Conservation (phyloP, 1,139 yeast species). For the Suhomyces guaymorum region DNA sequence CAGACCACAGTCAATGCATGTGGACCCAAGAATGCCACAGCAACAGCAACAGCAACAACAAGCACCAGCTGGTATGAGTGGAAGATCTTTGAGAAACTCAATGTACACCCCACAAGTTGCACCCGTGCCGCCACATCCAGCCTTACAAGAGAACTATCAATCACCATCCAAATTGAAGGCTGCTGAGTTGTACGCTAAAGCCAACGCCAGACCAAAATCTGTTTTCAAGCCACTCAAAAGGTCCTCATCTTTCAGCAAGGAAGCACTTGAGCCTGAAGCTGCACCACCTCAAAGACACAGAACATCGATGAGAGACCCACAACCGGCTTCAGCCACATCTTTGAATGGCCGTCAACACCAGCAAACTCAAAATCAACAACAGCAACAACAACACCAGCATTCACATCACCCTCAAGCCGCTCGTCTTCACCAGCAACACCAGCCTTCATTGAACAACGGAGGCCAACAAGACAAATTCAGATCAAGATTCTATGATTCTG, state of each 20-base stretch:
- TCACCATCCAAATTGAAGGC: constrained; percentile 49
- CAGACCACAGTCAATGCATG: constrained; percentile 35
- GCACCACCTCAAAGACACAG: constrained; percentile 9
- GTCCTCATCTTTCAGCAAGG: constrained; percentile 58
- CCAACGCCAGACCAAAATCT: constrained; percentile 45
- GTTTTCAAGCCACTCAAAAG: constrained; percentile 41
- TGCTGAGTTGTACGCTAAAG: constrained; percentile 52
- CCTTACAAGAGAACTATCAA: constrained; percentile 39
- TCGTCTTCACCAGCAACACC: constrained; percentile 3
- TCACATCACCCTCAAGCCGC: no score
- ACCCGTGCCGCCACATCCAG: constrained; percentile 48
- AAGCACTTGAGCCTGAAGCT: constrained; percentile 16
- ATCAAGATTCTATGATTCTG: constrained; percentile 61
- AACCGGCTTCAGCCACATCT: no score
- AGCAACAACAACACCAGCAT: constrained; percentile 8
- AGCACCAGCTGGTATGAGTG: constrained; percentile 35
- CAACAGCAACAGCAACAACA: no score
- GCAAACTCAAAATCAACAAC: constrained; percentile 9
- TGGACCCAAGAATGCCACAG: constrained; percentile 9
- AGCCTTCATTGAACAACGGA: background rate
- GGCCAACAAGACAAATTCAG: constrained; percentile 17
- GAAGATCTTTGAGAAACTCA: constrained; percentile 32
- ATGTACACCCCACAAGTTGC: constrained; percentile 28
- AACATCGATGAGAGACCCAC: constrained; percentile 19
- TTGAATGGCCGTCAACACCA: constrained; percentile 2